These are phyloP conservation scores for Hypoxylon lienhwacheense DNA, from an alignment of 495 filamentous ascomycete genomes.

Conservation along the genomic window DNA sequence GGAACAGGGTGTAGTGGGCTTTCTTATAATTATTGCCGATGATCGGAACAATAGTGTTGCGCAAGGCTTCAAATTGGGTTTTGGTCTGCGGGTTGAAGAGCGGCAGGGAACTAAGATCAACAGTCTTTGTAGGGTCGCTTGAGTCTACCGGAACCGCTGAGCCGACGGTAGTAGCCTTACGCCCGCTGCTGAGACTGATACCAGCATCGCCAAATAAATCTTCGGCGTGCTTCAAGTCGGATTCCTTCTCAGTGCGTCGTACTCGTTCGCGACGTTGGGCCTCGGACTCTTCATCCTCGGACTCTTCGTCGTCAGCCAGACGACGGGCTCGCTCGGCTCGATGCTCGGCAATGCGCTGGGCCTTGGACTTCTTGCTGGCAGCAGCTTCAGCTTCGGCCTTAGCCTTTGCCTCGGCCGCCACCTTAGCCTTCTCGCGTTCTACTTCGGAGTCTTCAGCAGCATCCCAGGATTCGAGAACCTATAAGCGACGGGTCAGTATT, in stretches of 20 bases:
- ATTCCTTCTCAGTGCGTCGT: conserved; percentile 76
- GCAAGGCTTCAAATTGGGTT: conserved; percentile 74
- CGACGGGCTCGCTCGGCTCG: conserved; percentile 55
- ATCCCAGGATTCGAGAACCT: conserved; percentile 97
- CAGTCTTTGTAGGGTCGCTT: conserved; percentile 69
- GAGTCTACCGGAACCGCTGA: conserved; percentile 69
- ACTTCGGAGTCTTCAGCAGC: conserved; percentile 95
- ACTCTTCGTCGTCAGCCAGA: conserved; percentile 57
- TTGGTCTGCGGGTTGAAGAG: conserved; percentile 91
- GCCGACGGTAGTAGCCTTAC: conserved; percentile 55
- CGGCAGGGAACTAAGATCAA: conserved; percentile 76
- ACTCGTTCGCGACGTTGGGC: conserved; percentile 70
- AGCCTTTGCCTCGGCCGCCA: conserved; percentile 80
- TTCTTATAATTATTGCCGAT: conserved; percentile 77
- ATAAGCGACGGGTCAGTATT: conserved; percentile 6
- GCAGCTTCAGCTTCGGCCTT: conserved; percentile 90
- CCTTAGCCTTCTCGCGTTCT: conserved; percentile 91
- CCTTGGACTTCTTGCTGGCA: conserved; percentile 87
- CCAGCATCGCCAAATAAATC: conserved; percentile 86
- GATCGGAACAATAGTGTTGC: conserved; percentile 74
- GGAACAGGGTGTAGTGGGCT: conserved; percentile 82
- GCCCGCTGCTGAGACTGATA: conserved; percentile 61
- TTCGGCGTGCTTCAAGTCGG: conserved; percentile 87
- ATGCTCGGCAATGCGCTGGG: conserved; percentile 83
- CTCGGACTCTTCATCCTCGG: conserved; percentile 70